A percentile compares a stretch with the other conserved stretches of the same genome.
Evolutionary conservation across 1,284 basidiomycete genomes (phyloP).

Genomic region (Leccinum subspadiceum): DNA sequence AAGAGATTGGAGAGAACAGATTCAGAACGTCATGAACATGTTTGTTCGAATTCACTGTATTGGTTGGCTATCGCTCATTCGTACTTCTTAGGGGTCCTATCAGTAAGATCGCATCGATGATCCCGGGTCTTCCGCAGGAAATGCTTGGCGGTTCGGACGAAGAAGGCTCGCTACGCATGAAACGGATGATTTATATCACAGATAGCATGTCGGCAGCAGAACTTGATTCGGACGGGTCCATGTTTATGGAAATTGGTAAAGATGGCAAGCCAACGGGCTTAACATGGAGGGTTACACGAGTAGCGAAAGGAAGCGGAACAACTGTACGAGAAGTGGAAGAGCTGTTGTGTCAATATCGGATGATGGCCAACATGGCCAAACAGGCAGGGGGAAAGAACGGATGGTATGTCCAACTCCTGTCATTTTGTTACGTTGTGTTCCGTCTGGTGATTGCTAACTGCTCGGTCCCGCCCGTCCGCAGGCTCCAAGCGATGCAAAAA

Average conservation of each 20-base stretch:
- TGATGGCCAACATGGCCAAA: constrained; percentile 98
- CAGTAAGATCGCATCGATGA: constrained; percentile 98
- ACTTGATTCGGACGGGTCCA: constrained; percentile 93
- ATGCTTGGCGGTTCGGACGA: constrained; percentile 89
- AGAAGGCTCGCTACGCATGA: constrained; percentile 89
- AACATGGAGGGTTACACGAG: constrained; percentile 85
- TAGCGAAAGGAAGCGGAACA: constrained; percentile 94
- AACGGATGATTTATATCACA: constrained; percentile 98
- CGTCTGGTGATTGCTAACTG: constrained; percentile 1
- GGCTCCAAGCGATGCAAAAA: constrained; percentile 86
- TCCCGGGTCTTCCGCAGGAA: constrained; percentile 91
- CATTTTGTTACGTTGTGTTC: constrained; percentile 5
- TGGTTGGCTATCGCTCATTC: constrained; percentile 6
- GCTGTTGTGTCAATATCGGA: constrained; percentile 89
- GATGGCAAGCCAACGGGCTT: constrained; percentile 80
- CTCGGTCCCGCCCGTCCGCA: constrained; percentile 25
- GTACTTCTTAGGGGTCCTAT: constrained; percentile 78
- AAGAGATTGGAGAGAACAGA: constrained; percentile 97
- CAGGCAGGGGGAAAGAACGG: constrained; percentile 96
- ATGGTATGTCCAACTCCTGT: constrained; percentile 49
- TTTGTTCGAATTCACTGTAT: constrained; percentile 36
- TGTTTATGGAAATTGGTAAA: constrained; percentile 83
- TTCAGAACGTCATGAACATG: constrained; percentile 98
- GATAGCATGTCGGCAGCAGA: constrained; percentile 95
- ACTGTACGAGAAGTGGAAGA: constrained; percentile 97